Evolutionary conservation across 164 flowering plant species (phyloP).

Genomic region (Umbilicus rupestris): DNA sequence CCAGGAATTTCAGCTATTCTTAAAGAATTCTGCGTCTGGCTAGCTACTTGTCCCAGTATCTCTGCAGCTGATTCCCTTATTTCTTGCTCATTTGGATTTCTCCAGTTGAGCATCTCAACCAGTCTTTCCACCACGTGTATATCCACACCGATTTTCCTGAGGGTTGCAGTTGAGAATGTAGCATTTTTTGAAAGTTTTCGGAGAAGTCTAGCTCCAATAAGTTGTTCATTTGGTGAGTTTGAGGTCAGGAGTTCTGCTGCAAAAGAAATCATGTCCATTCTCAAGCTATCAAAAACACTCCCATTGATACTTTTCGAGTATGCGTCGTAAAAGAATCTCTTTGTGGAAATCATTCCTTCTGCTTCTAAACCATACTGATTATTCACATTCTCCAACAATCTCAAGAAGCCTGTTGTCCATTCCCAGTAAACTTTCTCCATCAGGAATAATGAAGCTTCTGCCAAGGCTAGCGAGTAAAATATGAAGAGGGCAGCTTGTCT

Average conservation of each 20-base stretch:
- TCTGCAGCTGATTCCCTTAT: conserved; percentile 74
- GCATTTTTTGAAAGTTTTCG: conserved; percentile 27
- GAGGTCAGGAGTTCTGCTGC: conserved; percentile 68
- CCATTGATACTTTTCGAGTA: conserved; percentile 72
- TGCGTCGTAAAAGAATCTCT: conserved; percentile 84
- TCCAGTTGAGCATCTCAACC: conserved; percentile 95
- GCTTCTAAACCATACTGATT: conserved; percentile 47
- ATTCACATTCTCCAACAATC: conserved; percentile 56
- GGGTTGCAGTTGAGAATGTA: conserved; percentile 53
- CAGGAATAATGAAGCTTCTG: conserved; percentile 75
- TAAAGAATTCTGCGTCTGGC: conserved; percentile 70
- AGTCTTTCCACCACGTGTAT: conserved; percentile 56
- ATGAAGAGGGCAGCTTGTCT: conserved; percentile 56
- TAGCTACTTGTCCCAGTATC: conserved; percentile 56
- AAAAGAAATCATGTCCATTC: conserved; percentile 81
- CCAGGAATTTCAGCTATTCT: conserved; percentile 89
- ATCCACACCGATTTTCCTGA: conserved; percentile 67
- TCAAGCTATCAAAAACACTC: conserved; percentile 84
- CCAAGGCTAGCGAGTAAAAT: conserved; percentile 70
- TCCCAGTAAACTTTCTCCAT: conserved; percentile 85
- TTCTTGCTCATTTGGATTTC: conserved; percentile 61
- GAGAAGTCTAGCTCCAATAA: conserved; percentile 63
- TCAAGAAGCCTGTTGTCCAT: conserved; percentile 43
- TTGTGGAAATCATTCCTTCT: conserved; percentile 48
- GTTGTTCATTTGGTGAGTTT: conserved; percentile 68